A percentile compares a stretch with the other conserved stretches of the same genome.
These are phyloP conservation scores for Kokia cookei DNA, from an alignment of 441 rosid species.

Conservation along the genomic window DNA sequence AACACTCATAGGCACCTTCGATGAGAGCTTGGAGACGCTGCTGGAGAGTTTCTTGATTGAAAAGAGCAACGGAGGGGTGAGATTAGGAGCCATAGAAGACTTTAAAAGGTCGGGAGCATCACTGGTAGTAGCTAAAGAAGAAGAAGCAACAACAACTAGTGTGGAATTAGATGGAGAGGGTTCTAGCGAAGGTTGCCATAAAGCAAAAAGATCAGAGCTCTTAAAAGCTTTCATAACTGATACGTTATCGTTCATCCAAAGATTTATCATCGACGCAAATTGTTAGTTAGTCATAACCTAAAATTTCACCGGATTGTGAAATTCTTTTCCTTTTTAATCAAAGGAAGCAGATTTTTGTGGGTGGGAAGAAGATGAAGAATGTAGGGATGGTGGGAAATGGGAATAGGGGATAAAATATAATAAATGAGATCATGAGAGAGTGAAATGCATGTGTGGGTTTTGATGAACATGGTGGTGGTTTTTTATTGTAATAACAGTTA, in stretches of 20 bases:
- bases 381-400: background rate
- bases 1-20: slow-evolving; percentile 65
- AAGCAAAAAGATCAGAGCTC: slow-evolving; percentile 57
- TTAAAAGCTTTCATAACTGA: slow-evolving; percentile 92
- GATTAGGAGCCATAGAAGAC: slow-evolving; percentile 1
- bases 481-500: too few species aligned
- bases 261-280: slow-evolving; percentile 55
- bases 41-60: slow-evolving; percentile 83
- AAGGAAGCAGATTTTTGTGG: background rate
- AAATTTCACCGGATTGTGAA: background rate
- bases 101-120: slow-evolving; percentile 5
- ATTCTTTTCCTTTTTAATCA: background rate
- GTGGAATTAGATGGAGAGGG: slow-evolving; percentile 32
- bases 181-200: slow-evolving; percentile 56
- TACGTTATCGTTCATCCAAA: slow-evolving; percentile 73
- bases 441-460: too few species aligned
- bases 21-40: slow-evolving; percentile 83
- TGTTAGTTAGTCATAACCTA: slow-evolving; percentile 51
- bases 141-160: slow-evolving; percentile 1
- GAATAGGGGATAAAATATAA: background rate
- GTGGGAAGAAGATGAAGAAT: background rate
- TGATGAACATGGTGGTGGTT: too few species aligned
- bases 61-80: slow-evolving; percentile 17
- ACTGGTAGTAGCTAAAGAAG: slow-evolving; percentile 8
- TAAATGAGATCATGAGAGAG: background rate